These are phyloP conservation scores for Cryphonectria parasitica DNA, from an alignment of 2,329 filamentous ascomycete genomes.

Conservation along the genomic window DNA sequence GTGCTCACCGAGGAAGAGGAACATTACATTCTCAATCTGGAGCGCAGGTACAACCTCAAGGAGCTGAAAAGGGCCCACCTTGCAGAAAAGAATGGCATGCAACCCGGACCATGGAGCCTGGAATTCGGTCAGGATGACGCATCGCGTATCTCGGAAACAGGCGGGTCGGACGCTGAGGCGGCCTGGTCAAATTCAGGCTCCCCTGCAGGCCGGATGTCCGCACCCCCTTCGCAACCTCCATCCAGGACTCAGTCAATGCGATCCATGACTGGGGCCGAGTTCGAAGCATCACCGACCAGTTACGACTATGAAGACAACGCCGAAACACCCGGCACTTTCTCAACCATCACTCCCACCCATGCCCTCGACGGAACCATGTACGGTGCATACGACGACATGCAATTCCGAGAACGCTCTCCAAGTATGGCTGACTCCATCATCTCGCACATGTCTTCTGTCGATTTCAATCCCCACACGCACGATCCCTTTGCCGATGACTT, in stretches of 20 bases:
- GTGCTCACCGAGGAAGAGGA: conserved; percentile 63
- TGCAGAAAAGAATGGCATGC: conserved; percentile 54
- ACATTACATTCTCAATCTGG: conserved; percentile 61
- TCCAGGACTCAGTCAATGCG: conserved; percentile 53
- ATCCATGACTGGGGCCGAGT: conserved; percentile 44
- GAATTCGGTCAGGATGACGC: conserved; percentile 66
- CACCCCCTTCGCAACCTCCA: conserved; percentile 50
- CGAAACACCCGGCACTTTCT: conserved; percentile 57
- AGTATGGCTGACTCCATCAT: conserved; percentile 81
- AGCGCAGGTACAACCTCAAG: conserved; percentile 62
- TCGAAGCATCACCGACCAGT: conserved; percentile 39
- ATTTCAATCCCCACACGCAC: conserved; percentile 60
- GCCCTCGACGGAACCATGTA: conserved; percentile 79
- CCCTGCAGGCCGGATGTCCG: conserved; percentile 44
- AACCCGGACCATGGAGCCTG: conserved; percentile 73
- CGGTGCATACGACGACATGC: conserved; percentile 68
- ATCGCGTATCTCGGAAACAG: conserved; percentile 48
- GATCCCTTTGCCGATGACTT: conserved; percentile 82
- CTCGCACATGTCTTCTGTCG: conserved; percentile 69
- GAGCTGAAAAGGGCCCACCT: conserved; percentile 61
- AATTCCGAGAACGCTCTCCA: conserved; percentile 69
- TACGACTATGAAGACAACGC: conserved; percentile 59
- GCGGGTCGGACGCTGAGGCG: conserved; percentile 46
- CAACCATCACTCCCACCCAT: conserved; percentile 55
- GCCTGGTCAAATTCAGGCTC: conserved; percentile 41